Conservation (phyloP, 108 stramenopile genomes). For the Cyclostephanos tholiformis region DNA sequence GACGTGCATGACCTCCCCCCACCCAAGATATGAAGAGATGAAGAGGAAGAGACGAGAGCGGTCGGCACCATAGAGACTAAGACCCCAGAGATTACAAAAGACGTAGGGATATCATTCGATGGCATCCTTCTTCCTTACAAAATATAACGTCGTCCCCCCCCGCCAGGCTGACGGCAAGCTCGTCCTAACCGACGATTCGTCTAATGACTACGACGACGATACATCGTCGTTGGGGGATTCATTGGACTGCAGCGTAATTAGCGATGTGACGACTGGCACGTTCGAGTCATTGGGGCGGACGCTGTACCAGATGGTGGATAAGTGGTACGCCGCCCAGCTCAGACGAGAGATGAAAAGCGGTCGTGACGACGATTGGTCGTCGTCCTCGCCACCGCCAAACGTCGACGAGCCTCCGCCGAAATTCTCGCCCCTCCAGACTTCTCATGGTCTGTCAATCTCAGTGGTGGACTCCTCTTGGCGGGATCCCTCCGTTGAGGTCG, state of each 20-base stretch:
- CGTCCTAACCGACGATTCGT: background rate
- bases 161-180: background rate
- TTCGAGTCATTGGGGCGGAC: background rate
- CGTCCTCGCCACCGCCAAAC: background rate
- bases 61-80: background rate
- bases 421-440: constrained; percentile 2
- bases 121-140: background rate
- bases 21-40: too few species aligned
- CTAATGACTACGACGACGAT: background rate
- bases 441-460: constrained; percentile 15
- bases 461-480: constrained; percentile 14
- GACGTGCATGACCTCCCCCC: too few species aligned
- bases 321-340: constrained; percentile 5
- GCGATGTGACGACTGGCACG: constrained; percentile 3
- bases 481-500: constrained; percentile 28
- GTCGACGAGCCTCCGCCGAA: constrained; percentile 2
- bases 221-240: background rate
- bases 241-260: background rate
- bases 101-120: background rate
- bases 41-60: background rate
- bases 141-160: background rate
- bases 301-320: constrained; percentile 11
- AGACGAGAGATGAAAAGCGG: background rate
- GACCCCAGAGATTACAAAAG: background rate
- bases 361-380: background rate